Evolutionary conservation across 2,329 filamentous ascomycete species (phyloP).

Genomic region (Lachnellula suecica): DNA sequence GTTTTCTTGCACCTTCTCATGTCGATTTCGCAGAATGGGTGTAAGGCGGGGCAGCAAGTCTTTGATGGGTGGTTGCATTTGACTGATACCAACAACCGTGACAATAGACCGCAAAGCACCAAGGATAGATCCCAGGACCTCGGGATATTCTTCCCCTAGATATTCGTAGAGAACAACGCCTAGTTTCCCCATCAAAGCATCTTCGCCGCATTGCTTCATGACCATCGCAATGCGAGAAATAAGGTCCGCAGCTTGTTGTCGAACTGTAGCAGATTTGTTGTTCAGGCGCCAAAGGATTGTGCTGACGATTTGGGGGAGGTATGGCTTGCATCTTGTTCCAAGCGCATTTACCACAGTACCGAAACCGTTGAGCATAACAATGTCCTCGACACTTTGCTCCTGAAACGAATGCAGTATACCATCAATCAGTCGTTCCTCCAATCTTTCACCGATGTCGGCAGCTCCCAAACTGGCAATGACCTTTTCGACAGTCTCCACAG

Average conservation of each 20-base stretch:
- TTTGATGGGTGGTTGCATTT: constrained; percentile 98
- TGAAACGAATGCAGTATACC: constrained; percentile 96
- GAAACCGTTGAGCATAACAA: constrained; percentile 95
- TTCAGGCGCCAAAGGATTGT: constrained; percentile 96
- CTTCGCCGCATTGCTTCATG: constrained; percentile 98
- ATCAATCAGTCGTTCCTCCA: constrained; percentile 93
- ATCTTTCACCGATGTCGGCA: constrained; percentile 86
- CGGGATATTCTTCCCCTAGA: constrained; percentile 95
- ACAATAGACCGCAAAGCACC: constrained; percentile 95
- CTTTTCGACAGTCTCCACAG: constrained; percentile 96
- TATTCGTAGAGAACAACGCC: constrained; percentile 96
- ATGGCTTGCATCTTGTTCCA: constrained; percentile 90
- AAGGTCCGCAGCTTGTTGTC: constrained; percentile 93
- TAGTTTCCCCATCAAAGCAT: constrained; percentile 92
- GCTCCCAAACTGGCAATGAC: constrained; percentile 90
- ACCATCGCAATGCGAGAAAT: constrained; percentile 97
- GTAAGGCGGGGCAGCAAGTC: constrained; percentile 92
- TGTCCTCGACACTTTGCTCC: constrained; percentile 94
- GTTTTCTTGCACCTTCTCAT: constrained; percentile 99
- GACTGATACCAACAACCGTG: constrained; percentile 94
- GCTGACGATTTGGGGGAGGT: constrained; percentile 93
- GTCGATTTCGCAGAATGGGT: constrained; percentile 95
- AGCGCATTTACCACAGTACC: constrained; percentile 96
- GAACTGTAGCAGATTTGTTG: constrained; percentile 95
- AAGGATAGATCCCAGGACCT: constrained; percentile 94